These are phyloP conservation scores for Antitrichia curtipendula DNA, from an alignment of 225 moss, liverwort and hornwort genomes.

Conservation along the genomic window DNA sequence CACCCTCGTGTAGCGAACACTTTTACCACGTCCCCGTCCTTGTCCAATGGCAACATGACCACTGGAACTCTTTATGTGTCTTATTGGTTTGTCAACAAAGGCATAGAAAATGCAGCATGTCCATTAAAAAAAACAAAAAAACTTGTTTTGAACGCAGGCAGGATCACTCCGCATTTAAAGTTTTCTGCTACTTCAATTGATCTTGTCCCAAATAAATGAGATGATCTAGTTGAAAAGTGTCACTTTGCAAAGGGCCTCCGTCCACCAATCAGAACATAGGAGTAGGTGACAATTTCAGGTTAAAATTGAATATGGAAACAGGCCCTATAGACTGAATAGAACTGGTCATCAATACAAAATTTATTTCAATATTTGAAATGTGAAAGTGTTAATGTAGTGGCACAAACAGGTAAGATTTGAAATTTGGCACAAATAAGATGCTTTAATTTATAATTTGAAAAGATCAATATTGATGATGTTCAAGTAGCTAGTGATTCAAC, in stretches of 20 bases:
- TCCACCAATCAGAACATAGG: background rate
- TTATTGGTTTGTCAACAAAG: background rate
- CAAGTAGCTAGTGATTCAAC: background rate
- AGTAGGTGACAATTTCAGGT: background rate
- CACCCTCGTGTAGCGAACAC: background rate
- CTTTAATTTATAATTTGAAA: background rate
- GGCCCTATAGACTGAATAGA: background rate
- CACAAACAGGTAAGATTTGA: background rate
- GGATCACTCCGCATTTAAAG: background rate
- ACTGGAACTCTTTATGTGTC: background rate
- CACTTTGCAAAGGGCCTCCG: no score
- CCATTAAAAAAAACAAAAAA: background rate
- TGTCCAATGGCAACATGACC: background rate
- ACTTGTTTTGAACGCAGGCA: background rate
- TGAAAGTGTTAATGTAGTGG: no score
- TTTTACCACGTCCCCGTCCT: background rate
- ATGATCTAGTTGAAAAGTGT: background rate
- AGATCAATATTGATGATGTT: background rate
- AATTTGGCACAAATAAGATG: background rate
- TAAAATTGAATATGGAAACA: background rate
- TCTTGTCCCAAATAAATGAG: background rate
- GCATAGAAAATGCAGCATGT: no score
- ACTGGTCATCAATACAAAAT: background rate
- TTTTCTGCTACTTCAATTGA: background rate
- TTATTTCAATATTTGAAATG: background rate